Conservation (phyloP, 345 rosid genomes). For the Eucalyptus curtisii region DNA sequence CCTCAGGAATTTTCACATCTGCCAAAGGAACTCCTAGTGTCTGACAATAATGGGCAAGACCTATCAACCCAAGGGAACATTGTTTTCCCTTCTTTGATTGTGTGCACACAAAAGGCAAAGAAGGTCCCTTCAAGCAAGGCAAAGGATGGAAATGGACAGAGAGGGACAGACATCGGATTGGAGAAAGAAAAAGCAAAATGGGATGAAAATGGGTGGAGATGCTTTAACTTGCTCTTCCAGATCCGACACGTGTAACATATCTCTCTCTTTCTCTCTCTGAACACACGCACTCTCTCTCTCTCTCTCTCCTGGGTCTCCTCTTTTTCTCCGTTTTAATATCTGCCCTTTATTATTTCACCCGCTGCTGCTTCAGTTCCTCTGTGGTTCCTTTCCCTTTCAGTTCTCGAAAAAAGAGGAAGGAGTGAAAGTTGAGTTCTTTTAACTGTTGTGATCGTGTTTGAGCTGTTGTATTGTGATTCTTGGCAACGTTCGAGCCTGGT, state of each 20-base stretch:
- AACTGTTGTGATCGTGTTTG: neutral
- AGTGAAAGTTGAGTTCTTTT: neutral
- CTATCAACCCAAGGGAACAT: neutral
- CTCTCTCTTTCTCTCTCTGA: neutral
- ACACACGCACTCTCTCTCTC: neutral
- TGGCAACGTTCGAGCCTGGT: neutral
- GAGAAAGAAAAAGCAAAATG: neutral
- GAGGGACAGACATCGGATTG: neutral
- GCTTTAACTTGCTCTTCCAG: conserved; percentile 23
- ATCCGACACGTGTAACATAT: conserved; percentile 31
- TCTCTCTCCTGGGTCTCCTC: neutral
- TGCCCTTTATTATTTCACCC: neutral
- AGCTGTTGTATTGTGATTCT: neutral
- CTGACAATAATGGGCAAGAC: neutral
- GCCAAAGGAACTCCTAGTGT: neutral
- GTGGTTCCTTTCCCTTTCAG: neutral
- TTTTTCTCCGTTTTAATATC: neutral
- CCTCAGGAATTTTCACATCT: neutral
- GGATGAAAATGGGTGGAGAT: conserved; percentile 24
- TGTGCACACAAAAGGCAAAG: neutral
- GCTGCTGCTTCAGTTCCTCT: neutral
- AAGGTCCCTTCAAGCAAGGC: neutral
- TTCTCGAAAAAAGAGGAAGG: neutral
- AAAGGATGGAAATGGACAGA: neutral
- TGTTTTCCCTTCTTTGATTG: neutral